Conservation (phyloP, 805 yeast species). For the Saccharomycopsis javanensis region DNA sequence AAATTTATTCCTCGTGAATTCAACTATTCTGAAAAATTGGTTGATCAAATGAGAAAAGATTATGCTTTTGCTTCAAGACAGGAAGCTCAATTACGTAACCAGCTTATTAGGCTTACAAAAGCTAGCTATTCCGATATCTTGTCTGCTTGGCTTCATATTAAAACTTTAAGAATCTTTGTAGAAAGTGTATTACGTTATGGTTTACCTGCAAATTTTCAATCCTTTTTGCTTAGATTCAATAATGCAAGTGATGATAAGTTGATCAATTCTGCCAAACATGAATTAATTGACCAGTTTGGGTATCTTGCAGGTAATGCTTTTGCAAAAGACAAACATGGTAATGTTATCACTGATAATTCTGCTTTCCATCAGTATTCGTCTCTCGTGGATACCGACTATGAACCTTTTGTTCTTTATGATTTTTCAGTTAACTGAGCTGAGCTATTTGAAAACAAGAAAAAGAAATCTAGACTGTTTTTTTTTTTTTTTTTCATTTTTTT, state of each 20-base stretch:
- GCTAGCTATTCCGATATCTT: constrained; percentile 86
- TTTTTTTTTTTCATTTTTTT: too few species aligned
- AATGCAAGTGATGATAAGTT: constrained; percentile 36
- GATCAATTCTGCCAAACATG: constrained; percentile 51
- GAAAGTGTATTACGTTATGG: constrained; percentile 95
- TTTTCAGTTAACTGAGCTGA: constrained; percentile 30
- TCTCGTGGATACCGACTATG: constrained; percentile 88
- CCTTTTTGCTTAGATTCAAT: constrained; percentile 38
- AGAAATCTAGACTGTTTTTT: too few species aligned
- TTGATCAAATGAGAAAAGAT: constrained; percentile 68
- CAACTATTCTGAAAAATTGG: constrained; percentile 67
- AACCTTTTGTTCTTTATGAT: constrained; percentile 85
- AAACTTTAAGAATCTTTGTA: constrained; percentile 77
- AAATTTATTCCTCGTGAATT: constrained; percentile 93
- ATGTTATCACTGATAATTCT: constrained; percentile 49
- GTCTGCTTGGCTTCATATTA: constrained; percentile 83
- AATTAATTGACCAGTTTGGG: constrained; percentile 67
- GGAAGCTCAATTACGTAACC: constrained; percentile 66
- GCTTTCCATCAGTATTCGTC: constrained; percentile 76
- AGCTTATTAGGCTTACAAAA: constrained; percentile 70
- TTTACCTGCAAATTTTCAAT: constrained; percentile 81
- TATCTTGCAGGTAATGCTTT: constrained; percentile 90
- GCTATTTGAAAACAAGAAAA: background rate
- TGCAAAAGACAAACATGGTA: constrained; percentile 55
- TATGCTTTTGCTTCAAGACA: constrained; percentile 63